Conservation (phyloP, 805 yeast species). For the Limtongia smithiae region DNA sequence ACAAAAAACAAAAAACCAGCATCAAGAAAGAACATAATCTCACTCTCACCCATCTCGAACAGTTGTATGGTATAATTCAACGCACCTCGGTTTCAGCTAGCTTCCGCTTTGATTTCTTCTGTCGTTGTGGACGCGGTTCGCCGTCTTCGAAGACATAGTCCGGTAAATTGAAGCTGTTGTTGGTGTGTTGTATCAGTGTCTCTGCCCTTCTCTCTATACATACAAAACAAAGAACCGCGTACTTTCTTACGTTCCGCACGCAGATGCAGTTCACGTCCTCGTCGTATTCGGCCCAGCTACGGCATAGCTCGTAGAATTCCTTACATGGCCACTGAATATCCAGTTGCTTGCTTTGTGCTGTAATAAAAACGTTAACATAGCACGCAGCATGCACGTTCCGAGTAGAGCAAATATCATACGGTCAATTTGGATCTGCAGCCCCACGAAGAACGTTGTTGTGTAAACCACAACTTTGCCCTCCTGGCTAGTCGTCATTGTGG, state of each 20-base stretch:
- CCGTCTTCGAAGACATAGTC: constrained; percentile 75
- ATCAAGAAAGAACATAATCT: too few species aligned
- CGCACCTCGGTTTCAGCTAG: constrained; percentile 21
- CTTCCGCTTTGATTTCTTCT: constrained; percentile 50
- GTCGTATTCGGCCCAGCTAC: constrained; percentile 65
- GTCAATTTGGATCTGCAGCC: constrained; percentile 54
- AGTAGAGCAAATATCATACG: constrained; percentile 13
- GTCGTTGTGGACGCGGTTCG: constrained; percentile 70
- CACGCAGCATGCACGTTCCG: background rate
- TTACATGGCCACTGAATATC: constrained; percentile 88
- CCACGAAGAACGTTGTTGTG: constrained; percentile 75
- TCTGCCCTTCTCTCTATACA: background rate
- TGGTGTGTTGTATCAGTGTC: background rate
- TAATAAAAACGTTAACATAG: background rate
- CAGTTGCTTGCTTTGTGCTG: constrained; percentile 39
- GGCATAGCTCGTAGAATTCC: constrained; percentile 79
- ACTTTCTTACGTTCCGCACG: constrained; percentile 68
- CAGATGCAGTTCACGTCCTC: constrained; percentile 57
- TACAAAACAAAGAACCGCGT: constrained; percentile 6
- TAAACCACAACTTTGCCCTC: constrained; percentile 44
- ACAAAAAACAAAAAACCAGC: background rate
- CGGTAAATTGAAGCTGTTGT: constrained; percentile 61
- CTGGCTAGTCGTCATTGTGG: constrained; percentile 9
- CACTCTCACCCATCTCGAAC: too few species aligned
- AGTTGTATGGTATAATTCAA: too few species aligned